Conservation (phyloP, 2,329 filamentous ascomycete genomes). For the Elsinoe australis region DNA sequence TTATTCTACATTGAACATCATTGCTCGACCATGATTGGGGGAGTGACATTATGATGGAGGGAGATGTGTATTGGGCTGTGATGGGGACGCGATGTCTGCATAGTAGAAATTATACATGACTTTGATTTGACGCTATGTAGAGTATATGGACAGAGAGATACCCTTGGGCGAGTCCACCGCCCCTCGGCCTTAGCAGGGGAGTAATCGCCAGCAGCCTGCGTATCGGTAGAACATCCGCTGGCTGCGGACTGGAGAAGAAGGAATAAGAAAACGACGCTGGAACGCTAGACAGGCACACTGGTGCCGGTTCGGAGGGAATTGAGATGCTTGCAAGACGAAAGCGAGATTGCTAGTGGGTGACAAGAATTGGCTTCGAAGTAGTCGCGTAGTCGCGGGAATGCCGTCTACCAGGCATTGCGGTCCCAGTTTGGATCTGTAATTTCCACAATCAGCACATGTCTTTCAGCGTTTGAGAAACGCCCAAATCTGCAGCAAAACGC, state of each 20-base stretch:
- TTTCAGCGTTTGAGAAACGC: background rate
- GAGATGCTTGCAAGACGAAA: no score
- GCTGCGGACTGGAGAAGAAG: background rate
- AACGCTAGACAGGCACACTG: slow-evolving; percentile 17
- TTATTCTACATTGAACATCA: background rate
- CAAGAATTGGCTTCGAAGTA: no score
- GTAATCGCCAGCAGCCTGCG: no score
- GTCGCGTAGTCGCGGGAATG: background rate
- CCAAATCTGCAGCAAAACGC: background rate
- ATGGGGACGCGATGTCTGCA: no score
- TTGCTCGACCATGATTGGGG: no score
- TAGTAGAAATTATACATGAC: slow-evolving; percentile 16
- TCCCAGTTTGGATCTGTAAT: slow-evolving; percentile 75
- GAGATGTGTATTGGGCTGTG: background rate
- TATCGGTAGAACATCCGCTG: no score
- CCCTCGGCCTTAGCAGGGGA: no score
- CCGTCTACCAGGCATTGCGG: slow-evolving; percentile 67
- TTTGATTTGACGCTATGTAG: background rate
- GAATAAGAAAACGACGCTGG: slow-evolving; percentile 18
- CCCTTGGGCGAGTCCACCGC: background rate
- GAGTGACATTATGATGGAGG: no score
- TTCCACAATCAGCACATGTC: slow-evolving; percentile 21
- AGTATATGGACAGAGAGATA: background rate
- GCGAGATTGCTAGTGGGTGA: no score
- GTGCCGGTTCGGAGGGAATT: background rate